Conservation (phyloP, 2,329 filamentous ascomycete genomes). For the Xylaria sp. region DNA sequence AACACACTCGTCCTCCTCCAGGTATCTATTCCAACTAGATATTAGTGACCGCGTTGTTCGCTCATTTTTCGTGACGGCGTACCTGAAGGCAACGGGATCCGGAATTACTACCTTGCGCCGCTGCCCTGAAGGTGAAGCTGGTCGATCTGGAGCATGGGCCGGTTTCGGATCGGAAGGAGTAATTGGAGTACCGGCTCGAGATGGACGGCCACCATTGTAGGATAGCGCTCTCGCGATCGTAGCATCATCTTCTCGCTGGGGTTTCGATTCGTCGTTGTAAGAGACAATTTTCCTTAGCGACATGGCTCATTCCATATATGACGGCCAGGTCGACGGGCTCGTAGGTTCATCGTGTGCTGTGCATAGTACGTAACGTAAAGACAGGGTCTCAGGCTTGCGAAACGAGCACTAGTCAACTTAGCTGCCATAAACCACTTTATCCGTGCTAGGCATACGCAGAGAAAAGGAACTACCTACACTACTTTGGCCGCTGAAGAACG, state of each 20-base stretch:
- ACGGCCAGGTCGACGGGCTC: constrained; percentile 38
- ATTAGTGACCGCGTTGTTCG: constrained; percentile 16
- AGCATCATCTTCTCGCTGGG: constrained; percentile 54
- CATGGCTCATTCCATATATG: constrained; percentile 48
- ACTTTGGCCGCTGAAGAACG: neutral
- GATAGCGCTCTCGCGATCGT: constrained; percentile 50
- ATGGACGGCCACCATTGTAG: constrained; percentile 43
- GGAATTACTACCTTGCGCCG: constrained; percentile 66
- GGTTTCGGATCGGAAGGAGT: constrained; percentile 39
- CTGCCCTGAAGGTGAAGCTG: constrained; percentile 46
- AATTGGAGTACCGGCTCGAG: constrained; percentile 44
- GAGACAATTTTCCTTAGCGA: constrained; percentile 47
- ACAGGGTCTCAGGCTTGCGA: too few relatives aligned
- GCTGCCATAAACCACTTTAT: constrained; percentile 12
- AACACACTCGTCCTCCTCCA: constrained; percentile 86
- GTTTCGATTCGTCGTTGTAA: constrained; percentile 47
- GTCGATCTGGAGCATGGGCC: constrained; percentile 30
- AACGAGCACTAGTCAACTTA: neutral
- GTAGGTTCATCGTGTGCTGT: constrained; percentile 42
- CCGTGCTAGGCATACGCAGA: constrained; percentile 1
- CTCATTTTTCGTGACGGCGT: constrained; percentile 35
- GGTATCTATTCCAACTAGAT: constrained; percentile 63
- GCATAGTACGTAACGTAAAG: constrained; percentile 31
- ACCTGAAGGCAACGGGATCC: constrained; percentile 69
- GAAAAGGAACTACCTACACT: neutral